Base-by-base conservation (phyloP, 768 basidiomycete species). In the Phanerochaete carnosa region DNA sequence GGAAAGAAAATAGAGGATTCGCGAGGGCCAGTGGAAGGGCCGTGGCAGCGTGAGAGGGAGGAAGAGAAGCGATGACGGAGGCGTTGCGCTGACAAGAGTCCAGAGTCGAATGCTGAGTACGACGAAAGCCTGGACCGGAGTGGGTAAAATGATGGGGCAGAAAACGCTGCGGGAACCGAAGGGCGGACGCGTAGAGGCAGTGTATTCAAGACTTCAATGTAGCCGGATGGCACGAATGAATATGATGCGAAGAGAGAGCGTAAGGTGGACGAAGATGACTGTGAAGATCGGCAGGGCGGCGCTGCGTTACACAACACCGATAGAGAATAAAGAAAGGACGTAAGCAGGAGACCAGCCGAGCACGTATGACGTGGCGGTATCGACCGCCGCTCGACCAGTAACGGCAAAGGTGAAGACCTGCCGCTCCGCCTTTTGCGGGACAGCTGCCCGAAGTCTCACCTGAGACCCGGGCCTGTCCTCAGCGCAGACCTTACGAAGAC, bases 401-500 rank as follows among this genome's bases (percentile, higher is more conserved):
- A 35, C 39, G 30, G 39, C 29, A 19, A 28, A 51, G 49, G 33
- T 28, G 39, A 22, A 16, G 43, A 32, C 33, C 5, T 30, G 53
- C 53, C 59, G 30, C 45, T 35, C 46, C 57, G 57, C 47, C 19
- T 58, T 58, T 58, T 51, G 45, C 53, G 45, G 58, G 43, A 37
- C 49, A 29, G 53, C 49, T 9, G 23, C 47, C 7, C 35, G 37
- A 56, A 37, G 23, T 25, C 39, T 43, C 39, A 19, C 39, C 5
- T 4, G 39, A 43, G 39, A 43, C 39, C 39, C 8, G 55, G 46
- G 32, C 13, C 39, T 13, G 45, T 52, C 59, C 39, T 45, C 49
- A 22, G 39, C 45, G 19, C 26, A 29, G 37, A 26, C 57, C 57
- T 64, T 46, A 67, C 45, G 57, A 63, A 45, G 60, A 64, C 68